Base-by-base conservation (phyloP, 2,329 filamentous ascomycete species). In the Colletotrichum neosansevieriae region DNA sequence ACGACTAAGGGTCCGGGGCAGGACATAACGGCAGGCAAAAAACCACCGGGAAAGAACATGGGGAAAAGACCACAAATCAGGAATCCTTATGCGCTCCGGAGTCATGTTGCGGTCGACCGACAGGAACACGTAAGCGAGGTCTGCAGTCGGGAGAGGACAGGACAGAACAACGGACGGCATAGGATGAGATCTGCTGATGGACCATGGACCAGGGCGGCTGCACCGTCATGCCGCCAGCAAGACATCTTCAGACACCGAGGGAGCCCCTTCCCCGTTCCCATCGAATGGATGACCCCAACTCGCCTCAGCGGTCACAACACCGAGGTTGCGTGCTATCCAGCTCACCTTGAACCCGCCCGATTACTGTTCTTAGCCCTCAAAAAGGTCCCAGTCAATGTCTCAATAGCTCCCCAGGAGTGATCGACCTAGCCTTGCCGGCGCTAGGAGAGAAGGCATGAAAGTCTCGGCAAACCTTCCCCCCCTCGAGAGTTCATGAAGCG, bases 361-460 rank as follows among this genome's bases (percentile, higher is more conserved):
- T 17, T 21, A 6, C 7, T 24, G n/a, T 32, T 15, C 32, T 51
- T 51, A 7, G 49, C 29, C 49, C 49, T 29, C 29, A 51, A 51
- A 29, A 17, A n/a, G 24, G 49, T 51, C 6, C 49, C 32, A 6
- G n/a, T 24, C 49, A 10, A 44, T 5, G n/a, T n/a, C 49, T 17
- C 15, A 24, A 32, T 24, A 32, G 29, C 17, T 32, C 29, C 49
- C 32, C 13, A 60, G 7, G 17, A 29, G 34, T 50, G 66, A 65
- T 68, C 66, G 49, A 54, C 61, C 61, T 58, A 58, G 66, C 61
- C 61, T 68, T 66, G 66, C 61, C 47, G 53, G 29, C 54, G 66
- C 66, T 61, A 65, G 65, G 66, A 21, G 61, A 50, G 17, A 47
- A 66, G 61, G 66, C 66, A 68, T 68, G 47, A 68, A 68, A 58